Evolutionary conservation across 129 eudicot species (phyloP), one percentile per base, ranked within the genome.

Genomic region (Helichrysum umbraculigerum): DNA sequence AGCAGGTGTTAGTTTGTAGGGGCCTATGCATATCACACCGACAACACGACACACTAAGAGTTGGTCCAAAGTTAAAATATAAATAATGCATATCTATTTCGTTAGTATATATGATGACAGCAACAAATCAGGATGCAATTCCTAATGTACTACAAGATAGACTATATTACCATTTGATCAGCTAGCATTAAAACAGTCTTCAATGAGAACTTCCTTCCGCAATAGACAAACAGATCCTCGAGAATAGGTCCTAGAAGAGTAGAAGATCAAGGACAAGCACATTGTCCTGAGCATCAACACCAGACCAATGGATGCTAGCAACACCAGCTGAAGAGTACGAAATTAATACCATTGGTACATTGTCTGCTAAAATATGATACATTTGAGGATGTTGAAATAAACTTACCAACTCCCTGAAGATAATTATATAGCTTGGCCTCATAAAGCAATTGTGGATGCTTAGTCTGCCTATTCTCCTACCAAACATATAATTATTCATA

Each of bases 141-240:
- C 52, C 17, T 44, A 44, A 44, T 44, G 17, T 9, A 44, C 52
- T 44, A 12, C 52, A 44, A 44, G 52, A 44, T 44, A 44, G 52
- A 60, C 33, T 47, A 5, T 57, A 60, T 82, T 87, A 88, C 89
- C 92, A 82, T 82, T 71, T 88, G 92, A 83, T 88, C 89, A 62
- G 98, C 98, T 81, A 94, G 79, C 98, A 94, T 88, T 62, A 94
- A 32, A 63, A 91, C 92, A 0, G 86, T 77, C 72, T 85, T 87
- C 79, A 85, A 47, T 0, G 92, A 87, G 42, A 87, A 85, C 58
- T 85, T 87, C 76, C 89, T 77, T 59, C 85, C 79, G 7, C 92
- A 87, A 62, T 82, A 85, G 6, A 76, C 85, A 62, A 87, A 82
- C 4, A 87, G 80, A 61, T 87, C 89, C 81, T 87, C 92, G 50